A percentile compares a stretch with the other conserved stretches of the same genome.
These are phyloP conservation scores for Teratosphaeria gauchensis DNA, from an alignment of 2,329 filamentous ascomycete genomes.

Conservation along the genomic window DNA sequence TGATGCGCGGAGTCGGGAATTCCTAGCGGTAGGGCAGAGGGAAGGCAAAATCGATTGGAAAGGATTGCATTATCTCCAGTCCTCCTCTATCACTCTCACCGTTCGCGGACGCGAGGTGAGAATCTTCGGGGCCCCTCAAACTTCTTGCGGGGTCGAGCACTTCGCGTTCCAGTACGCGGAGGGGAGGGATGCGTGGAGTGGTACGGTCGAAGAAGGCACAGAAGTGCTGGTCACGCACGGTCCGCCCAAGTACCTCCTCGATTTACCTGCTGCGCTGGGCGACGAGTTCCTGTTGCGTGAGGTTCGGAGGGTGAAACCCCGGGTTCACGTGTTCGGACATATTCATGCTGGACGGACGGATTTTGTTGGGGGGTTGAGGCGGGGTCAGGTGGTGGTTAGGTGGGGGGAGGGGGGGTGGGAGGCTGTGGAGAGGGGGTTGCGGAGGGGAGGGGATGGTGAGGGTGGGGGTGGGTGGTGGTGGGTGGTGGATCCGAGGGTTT, in stretches of 20 bases:
- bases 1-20: constrained; percentile 53
- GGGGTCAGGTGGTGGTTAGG: constrained; percentile 59
- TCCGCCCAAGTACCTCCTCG: constrained; percentile 63
- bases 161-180: constrained; percentile 71
- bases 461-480: constrained; percentile 25
- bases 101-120: constrained; percentile 51
- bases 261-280: constrained; percentile 55
- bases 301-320: constrained; percentile 63
- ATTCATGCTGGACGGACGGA: constrained; percentile 54
- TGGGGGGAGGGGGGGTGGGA: constrained; percentile 70
- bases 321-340: constrained; percentile 76
- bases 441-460: constrained; percentile 10
- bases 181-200: constrained; percentile 59
- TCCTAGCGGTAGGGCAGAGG: constrained; percentile 43
- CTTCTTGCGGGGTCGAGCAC: constrained; percentile 59
- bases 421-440: constrained; percentile 58
- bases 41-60: constrained; percentile 53
- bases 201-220: constrained; percentile 58
- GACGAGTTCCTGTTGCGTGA: constrained; percentile 60
- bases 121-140: constrained; percentile 73
- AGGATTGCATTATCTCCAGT: constrained; percentile 65
- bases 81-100: constrained; percentile 52
- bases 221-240: constrained; percentile 77
- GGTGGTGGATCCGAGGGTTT: constrained; percentile 24
- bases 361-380: constrained; percentile 21